Evolutionary conservation across 208 protist genomes (phyloP).

Genomic region (Acanthamoeba castellanii): DNA sequence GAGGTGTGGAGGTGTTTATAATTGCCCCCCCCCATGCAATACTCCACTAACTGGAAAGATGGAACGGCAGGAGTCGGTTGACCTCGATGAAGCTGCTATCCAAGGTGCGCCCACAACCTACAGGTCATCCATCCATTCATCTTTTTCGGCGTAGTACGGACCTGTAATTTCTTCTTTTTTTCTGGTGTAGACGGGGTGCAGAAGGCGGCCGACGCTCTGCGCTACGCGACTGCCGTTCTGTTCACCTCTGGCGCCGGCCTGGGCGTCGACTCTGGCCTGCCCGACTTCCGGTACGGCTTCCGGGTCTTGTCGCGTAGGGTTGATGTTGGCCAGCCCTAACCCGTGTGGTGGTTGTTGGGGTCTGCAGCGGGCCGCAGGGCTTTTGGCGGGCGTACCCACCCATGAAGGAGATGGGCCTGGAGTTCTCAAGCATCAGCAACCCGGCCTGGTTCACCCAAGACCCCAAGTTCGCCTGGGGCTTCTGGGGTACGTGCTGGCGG

Average conservation of each 20-base stretch:
- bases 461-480: not conserved
- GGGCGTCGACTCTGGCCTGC: not conserved
- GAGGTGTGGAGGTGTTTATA: too few relatives aligned
- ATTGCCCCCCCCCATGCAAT: too few relatives aligned
- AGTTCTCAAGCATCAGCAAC: not conserved
- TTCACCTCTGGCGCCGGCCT: conserved; percentile 16
- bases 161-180: too few relatives aligned
- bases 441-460: not conserved
- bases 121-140: too few relatives aligned
- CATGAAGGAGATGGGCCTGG: conserved; percentile 1
- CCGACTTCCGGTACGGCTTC: not conserved
- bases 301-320: not conserved
- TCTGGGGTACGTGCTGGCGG: not conserved
- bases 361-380: not conserved
- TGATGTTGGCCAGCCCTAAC: too few relatives aligned
- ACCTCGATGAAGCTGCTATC: too few relatives aligned
- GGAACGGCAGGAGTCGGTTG: too few relatives aligned
- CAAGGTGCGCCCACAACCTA: too few relatives aligned
- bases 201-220: not conserved
- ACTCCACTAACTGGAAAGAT: too few relatives aligned
- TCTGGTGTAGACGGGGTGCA: not conserved
- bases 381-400: conserved; percentile 12
- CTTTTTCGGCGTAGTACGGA: too few relatives aligned
- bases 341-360: too few relatives aligned
- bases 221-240: not conserved